Percentiles rank a stretch among this genome's conserved stretches.
Evolutionary conservation across 371 early-diverging fungal genomes (phyloP).

Genomic region (Mortierella sp.): DNA sequence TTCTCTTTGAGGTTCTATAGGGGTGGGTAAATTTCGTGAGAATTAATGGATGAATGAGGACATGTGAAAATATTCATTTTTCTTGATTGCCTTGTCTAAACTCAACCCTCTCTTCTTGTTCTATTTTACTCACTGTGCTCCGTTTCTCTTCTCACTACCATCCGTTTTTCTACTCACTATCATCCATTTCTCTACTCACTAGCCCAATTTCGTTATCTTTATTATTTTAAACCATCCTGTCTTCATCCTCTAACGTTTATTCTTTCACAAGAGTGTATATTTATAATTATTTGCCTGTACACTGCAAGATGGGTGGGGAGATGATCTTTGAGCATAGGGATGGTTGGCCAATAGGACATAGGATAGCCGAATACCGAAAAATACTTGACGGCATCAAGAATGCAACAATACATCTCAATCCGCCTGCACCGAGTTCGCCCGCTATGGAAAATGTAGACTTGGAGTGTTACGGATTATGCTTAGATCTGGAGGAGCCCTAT

Average conservation of each 20-base stretch:
- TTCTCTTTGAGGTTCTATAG: too few relatives aligned
- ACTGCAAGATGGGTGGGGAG: constrained; percentile 29
- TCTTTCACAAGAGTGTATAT: too few relatives aligned
- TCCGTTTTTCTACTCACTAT: constrained; percentile 39
- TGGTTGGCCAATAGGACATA: constrained; percentile 10
- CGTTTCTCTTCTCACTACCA: not conserved
- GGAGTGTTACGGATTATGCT: constrained; percentile 12
- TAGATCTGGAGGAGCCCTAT: constrained; percentile 13
- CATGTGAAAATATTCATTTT: too few relatives aligned
- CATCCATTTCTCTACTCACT: constrained; percentile 42
- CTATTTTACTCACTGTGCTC: not conserved
- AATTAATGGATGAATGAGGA: too few relatives aligned
- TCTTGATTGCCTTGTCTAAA: too few relatives aligned
- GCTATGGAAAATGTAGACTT: constrained; percentile 13
- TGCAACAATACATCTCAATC: constrained; percentile 16
- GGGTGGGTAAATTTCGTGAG: too few relatives aligned
- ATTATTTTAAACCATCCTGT: too few relatives aligned
- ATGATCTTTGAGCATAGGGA: constrained; percentile 23
- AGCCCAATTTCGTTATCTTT: too few relatives aligned
- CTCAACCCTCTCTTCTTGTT: too few relatives aligned
- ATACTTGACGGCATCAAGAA: constrained; percentile 17
- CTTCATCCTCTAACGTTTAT: too few relatives aligned
- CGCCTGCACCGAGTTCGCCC: constrained; percentile 8
- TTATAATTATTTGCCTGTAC: too few relatives aligned
- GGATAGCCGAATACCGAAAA: not conserved